These are phyloP conservation scores for Tuber indicum DNA, from an alignment of 495 filamentous ascomycete genomes.

Conservation along the genomic window DNA sequence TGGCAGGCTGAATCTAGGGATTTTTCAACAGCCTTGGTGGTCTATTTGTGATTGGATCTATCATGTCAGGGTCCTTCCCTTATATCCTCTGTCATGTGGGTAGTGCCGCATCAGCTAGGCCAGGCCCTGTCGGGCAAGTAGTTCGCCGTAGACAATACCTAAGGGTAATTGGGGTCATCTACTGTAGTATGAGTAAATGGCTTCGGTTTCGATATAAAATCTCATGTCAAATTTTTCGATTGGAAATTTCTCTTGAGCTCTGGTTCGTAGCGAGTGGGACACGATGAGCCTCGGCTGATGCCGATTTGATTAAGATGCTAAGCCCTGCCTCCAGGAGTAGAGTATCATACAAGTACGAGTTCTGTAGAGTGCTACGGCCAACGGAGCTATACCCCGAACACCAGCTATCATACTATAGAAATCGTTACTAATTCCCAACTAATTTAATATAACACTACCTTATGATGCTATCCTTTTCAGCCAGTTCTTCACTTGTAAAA, in stretches of 20 bases:
- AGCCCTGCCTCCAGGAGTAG: not conserved
- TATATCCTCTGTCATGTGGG: not conserved
- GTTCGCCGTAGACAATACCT: not conserved
- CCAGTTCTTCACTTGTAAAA: not conserved
- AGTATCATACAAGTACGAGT: not conserved
- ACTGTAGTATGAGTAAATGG: not conserved
- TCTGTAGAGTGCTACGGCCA: no score
- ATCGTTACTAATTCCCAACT: not conserved
- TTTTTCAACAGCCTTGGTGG: not conserved
- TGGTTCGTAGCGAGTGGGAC: not conserved
- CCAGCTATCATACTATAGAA: not conserved
- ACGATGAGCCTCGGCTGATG: not conserved
- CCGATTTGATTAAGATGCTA: not conserved
- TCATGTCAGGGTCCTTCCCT: not conserved
- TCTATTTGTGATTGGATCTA: not conserved
- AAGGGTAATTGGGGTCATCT: not conserved
- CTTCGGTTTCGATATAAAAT: not conserved
- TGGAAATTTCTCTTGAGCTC: not conserved
- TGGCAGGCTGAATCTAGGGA: not conserved
- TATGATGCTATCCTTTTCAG: not conserved
- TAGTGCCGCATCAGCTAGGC: not conserved
- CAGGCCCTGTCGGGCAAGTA: not conserved
- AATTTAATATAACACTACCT: not conserved
- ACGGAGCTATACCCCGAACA: not conserved
- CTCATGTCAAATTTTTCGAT: not conserved